Base-by-base conservation (phyloP, 2,329 filamentous ascomycete species). In the Alternaria sp. region DNA sequence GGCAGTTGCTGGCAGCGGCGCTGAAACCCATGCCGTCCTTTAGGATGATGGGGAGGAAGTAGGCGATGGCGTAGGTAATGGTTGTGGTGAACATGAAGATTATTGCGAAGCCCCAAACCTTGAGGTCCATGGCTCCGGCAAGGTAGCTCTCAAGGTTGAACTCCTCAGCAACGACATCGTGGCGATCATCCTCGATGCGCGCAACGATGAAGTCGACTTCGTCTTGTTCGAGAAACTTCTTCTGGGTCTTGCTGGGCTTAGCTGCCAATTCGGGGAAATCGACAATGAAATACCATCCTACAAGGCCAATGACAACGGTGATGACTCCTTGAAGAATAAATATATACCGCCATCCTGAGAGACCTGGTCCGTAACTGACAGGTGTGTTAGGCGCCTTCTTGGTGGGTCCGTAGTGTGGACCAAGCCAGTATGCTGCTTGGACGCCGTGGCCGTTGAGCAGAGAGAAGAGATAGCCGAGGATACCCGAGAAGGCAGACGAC, bases 401-500 rank as follows among this genome's bases (percentile, higher is more conserved):
- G 42, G 65, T 69, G 4, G 65, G 64, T 11, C 65, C 64, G 31
- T 63, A 88, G 41, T 69, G 63, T 7, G 56, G 58, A 26, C 68
- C 65, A 21, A 67, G 63, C 64, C 62, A 70, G 31, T 63, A 54
- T 31, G 62, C 66, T 24, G 77, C 65, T 54, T 70, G 66, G 8
- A 52, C 14, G 29, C 79, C 68, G 88, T 88, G 44, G 54, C 70
- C 62, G 33, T 81, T 5, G 82, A 23, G 82, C 79, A 48, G 82
- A 80, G 51, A 82, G 83, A 70, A 69, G n/a, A 69, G 54, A 34
- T 70, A 70, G 21, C 65, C 68, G 14, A 70, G 65, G 29, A 70
- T 69, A n/a, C 68, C 68, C 2, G 65, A 69, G 53, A 70, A 69
- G 23, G 65, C 68, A 21, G 68, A 69, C 2, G 66, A 66, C 34